Evolutionary conservation across 495 filamentous ascomycete genomes (phyloP).

Genomic region (Podospora conica): DNA sequence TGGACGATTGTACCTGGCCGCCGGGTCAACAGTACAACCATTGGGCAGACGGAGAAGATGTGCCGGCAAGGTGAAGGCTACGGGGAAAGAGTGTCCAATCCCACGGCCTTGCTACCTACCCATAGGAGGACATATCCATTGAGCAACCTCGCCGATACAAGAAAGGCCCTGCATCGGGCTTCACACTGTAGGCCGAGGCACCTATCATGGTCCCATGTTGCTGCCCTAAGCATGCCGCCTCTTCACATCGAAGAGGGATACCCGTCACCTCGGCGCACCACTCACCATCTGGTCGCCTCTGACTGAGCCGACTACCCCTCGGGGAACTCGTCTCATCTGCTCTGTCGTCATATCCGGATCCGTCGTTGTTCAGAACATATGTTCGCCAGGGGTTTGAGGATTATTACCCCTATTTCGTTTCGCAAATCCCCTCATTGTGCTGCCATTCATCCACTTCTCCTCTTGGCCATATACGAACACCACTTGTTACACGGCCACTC

Average conservation of each 20-base stretch:
- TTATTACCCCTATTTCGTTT: background rate
- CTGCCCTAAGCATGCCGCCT: background rate
- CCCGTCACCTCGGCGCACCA: background rate
- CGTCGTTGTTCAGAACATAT: background rate
- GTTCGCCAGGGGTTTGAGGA: background rate
- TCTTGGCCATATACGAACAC: background rate
- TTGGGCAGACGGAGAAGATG: background rate
- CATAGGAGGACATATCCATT: background rate
- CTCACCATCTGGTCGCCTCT: background rate
- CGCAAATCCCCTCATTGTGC: background rate
- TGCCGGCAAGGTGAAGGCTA: background rate
- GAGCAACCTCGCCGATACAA: background rate
- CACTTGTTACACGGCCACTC: background rate
- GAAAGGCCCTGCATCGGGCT: background rate
- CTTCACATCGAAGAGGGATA: background rate
- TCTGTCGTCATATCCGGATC: background rate
- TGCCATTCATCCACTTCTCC: background rate
- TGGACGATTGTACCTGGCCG: background rate
- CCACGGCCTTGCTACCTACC: background rate
- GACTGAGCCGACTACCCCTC: background rate
- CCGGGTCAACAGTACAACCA: background rate
- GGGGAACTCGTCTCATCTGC: background rate
- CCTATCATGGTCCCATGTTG: background rate
- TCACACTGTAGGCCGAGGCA: background rate
- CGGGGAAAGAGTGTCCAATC: background rate